phyloP scores from a whole-genome alignment of 1,284 basidiomycete species.

The Rhizopogon parksii region DNA sequence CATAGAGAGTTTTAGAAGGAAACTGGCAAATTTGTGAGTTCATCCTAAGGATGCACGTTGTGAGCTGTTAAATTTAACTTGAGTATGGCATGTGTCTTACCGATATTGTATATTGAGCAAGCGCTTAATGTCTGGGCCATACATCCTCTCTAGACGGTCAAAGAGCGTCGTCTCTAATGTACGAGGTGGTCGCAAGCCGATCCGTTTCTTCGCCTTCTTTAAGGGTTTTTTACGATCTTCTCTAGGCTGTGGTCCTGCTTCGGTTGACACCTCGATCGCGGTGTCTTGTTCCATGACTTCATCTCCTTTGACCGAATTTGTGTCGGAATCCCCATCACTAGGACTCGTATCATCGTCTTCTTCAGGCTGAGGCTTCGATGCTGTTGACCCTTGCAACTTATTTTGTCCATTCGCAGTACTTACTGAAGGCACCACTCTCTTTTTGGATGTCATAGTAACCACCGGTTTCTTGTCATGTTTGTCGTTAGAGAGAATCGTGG shows the following conservation, averaged over 20 bases:
- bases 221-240: slow-evolving; percentile 11
- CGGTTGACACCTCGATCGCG: slow-evolving; percentile 5
- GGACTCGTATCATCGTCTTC: slow-evolving; percentile 7
- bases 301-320: slow-evolving; percentile 18
- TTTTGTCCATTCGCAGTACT: not conserved
- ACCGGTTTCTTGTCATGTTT: slow-evolving; percentile 29
- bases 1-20: slow-evolving; percentile 81
- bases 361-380: not conserved
- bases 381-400: not conserved
- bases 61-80: not conserved
- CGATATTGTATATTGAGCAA: slow-evolving; percentile 86
- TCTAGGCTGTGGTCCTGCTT: slow-evolving; percentile 8
- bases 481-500: slow-evolving; percentile 75
- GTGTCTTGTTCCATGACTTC: slow-evolving; percentile 16
- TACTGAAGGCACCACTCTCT: slow-evolving; percentile 1
- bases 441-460: slow-evolving; percentile 5
- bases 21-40: slow-evolving; percentile 81
- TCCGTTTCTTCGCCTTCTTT: slow-evolving; percentile 15
- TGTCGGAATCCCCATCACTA: slow-evolving; percentile 14
- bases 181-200: slow-evolving; percentile 53
- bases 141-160: slow-evolving; percentile 83
- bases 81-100: slow-evolving; percentile 33
- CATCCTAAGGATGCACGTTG: slow-evolving; percentile 53
- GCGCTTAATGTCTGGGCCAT: slow-evolving; percentile 76
- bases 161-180: slow-evolving; percentile 89